Evolutionary conservation across 805 yeast genomes (phyloP), one percentile per base, ranked within the genome.

Genomic region (Metschnikowia anglica): DNA sequence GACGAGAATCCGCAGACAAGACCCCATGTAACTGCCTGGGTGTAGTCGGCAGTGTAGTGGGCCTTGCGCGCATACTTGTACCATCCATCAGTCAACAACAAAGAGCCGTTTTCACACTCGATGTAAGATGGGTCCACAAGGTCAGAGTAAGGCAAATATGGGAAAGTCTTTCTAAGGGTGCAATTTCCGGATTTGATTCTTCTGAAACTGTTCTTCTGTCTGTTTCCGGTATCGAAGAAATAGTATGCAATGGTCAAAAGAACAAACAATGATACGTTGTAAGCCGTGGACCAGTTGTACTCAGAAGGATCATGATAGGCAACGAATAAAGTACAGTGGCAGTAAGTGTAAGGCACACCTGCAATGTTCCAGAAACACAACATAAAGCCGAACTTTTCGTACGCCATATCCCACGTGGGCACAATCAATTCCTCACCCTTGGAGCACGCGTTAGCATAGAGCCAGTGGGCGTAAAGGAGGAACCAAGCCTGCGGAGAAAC

Each of bases 371-470:
- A 93, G 76, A 93, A 93, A 56, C 90, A 81, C 53, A 93, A 79
- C 98, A 93, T 90, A 74, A 93, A 93, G n/a, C 99, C 99, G 58
- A 93, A 93, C 70, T 93, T 93, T 66, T 93, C 99, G 66, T 93
- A 93, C 24, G 96, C 97, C 97, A 93, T 91, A 66, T 93, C 99
- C 98, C 99, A 93, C 15, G 96, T 86, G 55, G 98, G 96, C 49
- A 90, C 96, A 62, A 93, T 93, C 56, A 91, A 73, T 64, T 93
- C 98, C 69, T 93, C 99, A 55, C 98, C 99, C 68, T 93, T 93
- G 44, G 96, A 83, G 67, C 98, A 91, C 2, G 97, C 97, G 60
- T 93, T 91, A 48, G 96, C 96, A 61, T 93, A 93, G 37, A 89
- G 72, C 86, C 95, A 93, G 64, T 91, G 95, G 11, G 96, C 97